Conservation (phyloP, 2,329 filamentous ascomycete species). For the Aspergillus proliferans region DNA sequence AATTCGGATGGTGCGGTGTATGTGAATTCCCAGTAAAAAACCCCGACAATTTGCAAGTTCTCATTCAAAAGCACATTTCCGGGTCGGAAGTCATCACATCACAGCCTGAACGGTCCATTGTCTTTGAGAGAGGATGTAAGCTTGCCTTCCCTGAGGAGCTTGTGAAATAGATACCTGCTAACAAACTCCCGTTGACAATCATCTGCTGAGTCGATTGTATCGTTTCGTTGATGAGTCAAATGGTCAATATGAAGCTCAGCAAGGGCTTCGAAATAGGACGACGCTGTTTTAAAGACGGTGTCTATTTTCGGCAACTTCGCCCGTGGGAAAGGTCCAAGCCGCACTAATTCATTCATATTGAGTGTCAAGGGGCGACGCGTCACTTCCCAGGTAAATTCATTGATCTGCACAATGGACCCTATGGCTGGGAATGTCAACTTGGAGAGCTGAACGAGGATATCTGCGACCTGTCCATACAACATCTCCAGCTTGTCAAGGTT, state of each 20-base stretch:
- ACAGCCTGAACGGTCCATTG: slow-evolving; percentile 17
- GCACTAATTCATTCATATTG: slow-evolving; percentile 37
- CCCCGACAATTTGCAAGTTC: slow-evolving; percentile 8
- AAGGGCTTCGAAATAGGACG: background rate
- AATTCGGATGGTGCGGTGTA: slow-evolving; percentile 19
- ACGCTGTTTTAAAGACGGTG: background rate
- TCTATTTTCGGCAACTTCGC: background rate
- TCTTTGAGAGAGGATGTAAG: slow-evolving; percentile 6
- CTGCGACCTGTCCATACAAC: slow-evolving; percentile 13
- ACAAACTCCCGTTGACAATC: slow-evolving; percentile 1
- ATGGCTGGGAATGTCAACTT: slow-evolving; percentile 25
- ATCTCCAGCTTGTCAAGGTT: background rate
- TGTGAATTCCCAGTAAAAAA: slow-evolving; percentile 21
- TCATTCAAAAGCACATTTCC: slow-evolving; percentile 11
- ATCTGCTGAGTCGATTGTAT: background rate
- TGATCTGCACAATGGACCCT: slow-evolving; percentile 27
- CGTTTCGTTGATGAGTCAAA: slow-evolving; percentile 1
- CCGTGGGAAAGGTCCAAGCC: slow-evolving; percentile 19
- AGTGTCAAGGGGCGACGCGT: slow-evolving; percentile 33
- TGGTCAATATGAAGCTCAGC: slow-evolving; percentile 3
- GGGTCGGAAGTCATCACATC: slow-evolving; percentile 19
- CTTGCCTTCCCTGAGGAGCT: background rate
- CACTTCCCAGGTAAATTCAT: slow-evolving; percentile 23
- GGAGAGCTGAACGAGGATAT: slow-evolving; percentile 26
- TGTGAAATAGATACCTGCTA: background rate